Evolutionary conservation across 2,329 filamentous ascomycete genomes (phyloP).

Genomic region (Biscogniauxia sp.): DNA sequence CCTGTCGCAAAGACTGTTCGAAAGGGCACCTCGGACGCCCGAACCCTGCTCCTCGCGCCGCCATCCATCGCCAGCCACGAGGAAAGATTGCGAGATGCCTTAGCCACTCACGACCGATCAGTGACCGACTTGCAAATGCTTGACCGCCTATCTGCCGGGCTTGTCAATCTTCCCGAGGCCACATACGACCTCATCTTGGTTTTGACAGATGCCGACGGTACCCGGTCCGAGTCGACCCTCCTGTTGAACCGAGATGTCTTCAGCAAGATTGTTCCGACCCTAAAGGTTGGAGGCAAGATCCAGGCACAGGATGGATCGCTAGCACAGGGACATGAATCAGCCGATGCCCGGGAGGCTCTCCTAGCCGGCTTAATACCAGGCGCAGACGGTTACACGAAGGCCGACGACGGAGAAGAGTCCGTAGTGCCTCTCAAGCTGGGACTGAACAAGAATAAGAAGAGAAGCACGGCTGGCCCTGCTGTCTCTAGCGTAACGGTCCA

Average conservation of each 20-base stretch:
- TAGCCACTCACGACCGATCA: conserved; percentile 70
- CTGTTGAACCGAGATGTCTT: conserved; percentile 69
- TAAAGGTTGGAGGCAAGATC: conserved; percentile 68
- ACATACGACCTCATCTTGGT: conserved; percentile 86
- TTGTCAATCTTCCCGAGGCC: conserved; percentile 70
- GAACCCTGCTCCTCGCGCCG: conserved; percentile 83
- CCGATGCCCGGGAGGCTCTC: conserved; percentile 74
- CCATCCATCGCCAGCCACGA: conserved; percentile 87
- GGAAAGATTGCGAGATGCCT: conserved; percentile 68
- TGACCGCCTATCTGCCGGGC: conserved; percentile 79
- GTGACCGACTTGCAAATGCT: conserved; percentile 95
- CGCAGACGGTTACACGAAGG: conserved; percentile 69
- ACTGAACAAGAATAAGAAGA: conserved; percentile 63
- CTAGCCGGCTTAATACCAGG: conserved; percentile 72
- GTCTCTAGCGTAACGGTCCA: conserved; percentile 31
- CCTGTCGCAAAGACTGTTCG: background rate
- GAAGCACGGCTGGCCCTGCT: conserved; percentile 35
- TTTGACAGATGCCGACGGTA: conserved; percentile 73
- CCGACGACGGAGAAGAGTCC: conserved; percentile 55
- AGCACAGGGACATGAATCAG: conserved; percentile 36
- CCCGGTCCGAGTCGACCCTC: conserved; percentile 60
- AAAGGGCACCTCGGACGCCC: conserved; percentile 22
- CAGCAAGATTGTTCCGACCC: conserved; percentile 63
- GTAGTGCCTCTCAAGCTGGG: conserved; percentile 59
- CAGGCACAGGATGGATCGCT: conserved; percentile 67